Percentiles rank a stretch among this genome's conserved stretches.
Conservation (phyloP, 2,329 filamentous ascomycete genomes). For the Pseudomassariella vexata region DNA sequence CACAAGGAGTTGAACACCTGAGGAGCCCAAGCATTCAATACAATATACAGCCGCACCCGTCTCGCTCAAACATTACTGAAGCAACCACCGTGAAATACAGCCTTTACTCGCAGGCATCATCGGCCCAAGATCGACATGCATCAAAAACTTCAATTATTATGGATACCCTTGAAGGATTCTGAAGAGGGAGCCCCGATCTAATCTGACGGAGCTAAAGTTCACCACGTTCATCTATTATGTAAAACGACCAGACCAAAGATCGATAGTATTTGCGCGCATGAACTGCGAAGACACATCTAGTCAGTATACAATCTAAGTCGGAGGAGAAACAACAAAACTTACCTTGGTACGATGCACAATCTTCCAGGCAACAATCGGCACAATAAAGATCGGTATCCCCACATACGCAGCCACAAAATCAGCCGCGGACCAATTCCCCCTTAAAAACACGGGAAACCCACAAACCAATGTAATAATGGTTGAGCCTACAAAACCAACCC, state of each 20-base stretch:
- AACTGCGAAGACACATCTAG: slow-evolving; percentile 9
- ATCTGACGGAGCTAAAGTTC: not conserved
- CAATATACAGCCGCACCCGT: too few relatives aligned
- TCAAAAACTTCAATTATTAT: too few relatives aligned
- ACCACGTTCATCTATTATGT: too few relatives aligned
- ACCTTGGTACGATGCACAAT: slow-evolving; percentile 29
- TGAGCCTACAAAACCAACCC: slow-evolving; percentile 10
- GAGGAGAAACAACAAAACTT: slow-evolving; percentile 11
- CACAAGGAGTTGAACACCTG: slow-evolving; percentile 32
- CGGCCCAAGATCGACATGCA: too few relatives aligned
- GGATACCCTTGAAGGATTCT: too few relatives aligned
- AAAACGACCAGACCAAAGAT: slow-evolving; percentile 20
- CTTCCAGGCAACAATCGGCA: slow-evolving; percentile 37
- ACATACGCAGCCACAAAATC: slow-evolving; percentile 32
- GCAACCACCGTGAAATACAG: too few relatives aligned
- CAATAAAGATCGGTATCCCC: slow-evolving; percentile 32
- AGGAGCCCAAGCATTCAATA: too few relatives aligned
- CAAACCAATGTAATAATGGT: slow-evolving; percentile 16
- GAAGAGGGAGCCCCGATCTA: too few relatives aligned
- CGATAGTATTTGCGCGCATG: slow-evolving; percentile 16
- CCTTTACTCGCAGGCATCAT: too few relatives aligned
- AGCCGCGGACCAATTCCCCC: slow-evolving; percentile 16
- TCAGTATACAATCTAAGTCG: not conserved
- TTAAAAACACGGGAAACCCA: slow-evolving; percentile 22
- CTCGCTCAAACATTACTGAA: too few relatives aligned